Evolutionary conservation across 768 basidiomycete species (phyloP), one percentile per base, ranked within the genome.

Genomic region (Amanita pseudoporphyria): DNA sequence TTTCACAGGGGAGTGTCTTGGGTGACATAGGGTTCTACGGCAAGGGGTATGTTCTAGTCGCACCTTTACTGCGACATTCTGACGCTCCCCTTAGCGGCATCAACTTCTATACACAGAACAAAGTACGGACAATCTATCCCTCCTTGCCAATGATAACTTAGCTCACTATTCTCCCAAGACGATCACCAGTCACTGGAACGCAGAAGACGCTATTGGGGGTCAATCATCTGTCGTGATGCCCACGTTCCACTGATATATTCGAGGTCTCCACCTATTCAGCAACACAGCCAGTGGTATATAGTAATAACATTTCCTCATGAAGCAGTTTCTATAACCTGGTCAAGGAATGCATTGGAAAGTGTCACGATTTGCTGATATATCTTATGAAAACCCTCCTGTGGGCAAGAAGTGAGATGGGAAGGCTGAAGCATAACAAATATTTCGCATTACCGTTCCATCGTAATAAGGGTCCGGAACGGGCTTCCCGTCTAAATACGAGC

Each of bases 61-160:
- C 16, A 6, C 9, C 32, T n/a, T 28, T 48, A 30, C 40, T 12
- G 30, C 28, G 41, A 9, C 6, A 36, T 16, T 24, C 30, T 19
- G 48, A 45, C 40, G 44, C 56, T 37, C 31, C 26, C 45, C 24
- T 5, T 58, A 85, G 87, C 54, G 94, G 89, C 21, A 77, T 97
- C 67, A 88, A 88, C 64, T 98, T 98, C 70, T 98, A 93, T 63
- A 98, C 95, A 3, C 87, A 93, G 65, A 85, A 91, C 65, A 97
- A 96, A 81, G 85, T 79, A 55, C 50, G 57, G 32, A 13, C 6
- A 16, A 41, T 19, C 31, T 5, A 41, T 9, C 44, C 7, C 32
- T 26, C 21, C 9, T 33, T 18, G 13, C 19, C 7, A 19, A 13
- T 40, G 16, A 46, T 5, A 46, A 16, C 22, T 55, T 10, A 42